Base-by-base conservation (phyloP, 1,284 basidiomycete species). In the Papiliotrema laurentii region DNA sequence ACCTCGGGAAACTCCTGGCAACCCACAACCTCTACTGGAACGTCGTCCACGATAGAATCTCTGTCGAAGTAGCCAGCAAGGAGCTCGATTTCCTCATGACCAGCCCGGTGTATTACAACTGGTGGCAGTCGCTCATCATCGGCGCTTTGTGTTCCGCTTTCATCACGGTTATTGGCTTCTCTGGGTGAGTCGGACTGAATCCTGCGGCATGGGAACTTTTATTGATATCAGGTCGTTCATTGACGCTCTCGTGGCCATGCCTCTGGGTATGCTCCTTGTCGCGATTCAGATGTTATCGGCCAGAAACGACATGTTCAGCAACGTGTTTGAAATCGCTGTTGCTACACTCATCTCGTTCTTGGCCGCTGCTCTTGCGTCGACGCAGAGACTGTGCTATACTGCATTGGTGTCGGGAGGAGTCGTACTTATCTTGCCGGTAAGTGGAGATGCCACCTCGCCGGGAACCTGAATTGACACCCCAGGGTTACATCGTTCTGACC, bases 21-120 rank as follows among this genome's bases (percentile, higher is more conserved):
- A 85, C 85, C 34, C 86, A 91, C 68, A 72, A 77, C 50, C 73
- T 91, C 36, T 92, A 89, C 69, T 92, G 87, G 86, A 83, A 83
- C 72, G 86, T 93, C 56, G 89, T 92, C 31, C 87, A 92, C 66
- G 90, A 94, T 71, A 80, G 84, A 49, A 78, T 89, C 49, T 85
- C 84, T 0, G 90, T 92, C 26, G 83, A 85, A 14, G 84, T 86
- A 37, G 91, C 89, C 1, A 85, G 82, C 3, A 72, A 77, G 26
- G 80, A 83, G 52, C 78, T 94, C 13, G 88, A 92, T 64, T 68
- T 75, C 38, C 76, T 94, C 41, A 94, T 93, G 91, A 73, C 69
- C 14, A 59, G 60, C 22, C 78, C 77, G 39, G 80, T 81, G 25
- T 63, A 80, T 45, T 90, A 90, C 62, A 79, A 76, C 47, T 77